Percentiles rank a stretch among this genome's conserved stretches.
Evolutionary conservation across 2,329 filamentous ascomycete genomes (phyloP).

Genomic region (Stachybotrys chlorohalonatus): DNA sequence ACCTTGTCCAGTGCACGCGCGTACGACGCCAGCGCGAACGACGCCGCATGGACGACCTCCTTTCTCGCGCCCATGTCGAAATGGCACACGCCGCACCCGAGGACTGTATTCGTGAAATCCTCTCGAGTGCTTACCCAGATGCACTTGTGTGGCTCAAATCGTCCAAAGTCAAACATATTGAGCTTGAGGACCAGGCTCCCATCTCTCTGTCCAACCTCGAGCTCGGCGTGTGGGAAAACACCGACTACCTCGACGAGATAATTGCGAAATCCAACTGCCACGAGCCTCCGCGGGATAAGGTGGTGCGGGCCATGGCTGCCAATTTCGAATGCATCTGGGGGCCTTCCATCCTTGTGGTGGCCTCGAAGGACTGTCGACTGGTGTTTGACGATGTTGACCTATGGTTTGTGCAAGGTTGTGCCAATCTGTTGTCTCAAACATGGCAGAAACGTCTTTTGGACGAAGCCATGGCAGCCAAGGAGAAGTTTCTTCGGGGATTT

Average conservation of each 20-base stretch:
- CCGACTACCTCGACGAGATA: constrained; percentile 25
- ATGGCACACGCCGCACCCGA: constrained; percentile 9
- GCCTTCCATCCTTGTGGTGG: constrained; percentile 25
- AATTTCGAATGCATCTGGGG: constrained; percentile 21
- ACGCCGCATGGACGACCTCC: constrained; percentile 24
- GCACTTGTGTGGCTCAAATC: constrained; percentile 18
- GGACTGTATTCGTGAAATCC: constrained; percentile 15
- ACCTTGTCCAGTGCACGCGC: constrained; percentile 28
- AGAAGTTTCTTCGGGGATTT: constrained; percentile 33
- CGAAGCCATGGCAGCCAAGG: constrained; percentile 32
- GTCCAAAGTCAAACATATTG: constrained; percentile 12
- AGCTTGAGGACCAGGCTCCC: constrained; percentile 14
- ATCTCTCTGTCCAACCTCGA: constrained; percentile 20
- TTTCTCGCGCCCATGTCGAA: constrained; percentile 15
- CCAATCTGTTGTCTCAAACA: constrained; percentile 24
- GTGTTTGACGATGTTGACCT: constrained; percentile 38
- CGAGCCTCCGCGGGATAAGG: constrained; percentile 13
- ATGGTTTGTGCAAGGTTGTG: constrained; percentile 33
- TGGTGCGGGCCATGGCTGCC: constrained; percentile 27
- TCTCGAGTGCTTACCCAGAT: constrained; percentile 23
- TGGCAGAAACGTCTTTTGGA: constrained; percentile 27
- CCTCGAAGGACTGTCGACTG: constrained; percentile 28
- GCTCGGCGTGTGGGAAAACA: constrained; percentile 34
- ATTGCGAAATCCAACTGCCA: constrained; percentile 25
- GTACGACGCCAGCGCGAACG: constrained; percentile 28